These are phyloP conservation scores for Phytophthora palmivora DNA, from an alignment of 352 stramenopile genomes.

Conservation along the genomic window DNA sequence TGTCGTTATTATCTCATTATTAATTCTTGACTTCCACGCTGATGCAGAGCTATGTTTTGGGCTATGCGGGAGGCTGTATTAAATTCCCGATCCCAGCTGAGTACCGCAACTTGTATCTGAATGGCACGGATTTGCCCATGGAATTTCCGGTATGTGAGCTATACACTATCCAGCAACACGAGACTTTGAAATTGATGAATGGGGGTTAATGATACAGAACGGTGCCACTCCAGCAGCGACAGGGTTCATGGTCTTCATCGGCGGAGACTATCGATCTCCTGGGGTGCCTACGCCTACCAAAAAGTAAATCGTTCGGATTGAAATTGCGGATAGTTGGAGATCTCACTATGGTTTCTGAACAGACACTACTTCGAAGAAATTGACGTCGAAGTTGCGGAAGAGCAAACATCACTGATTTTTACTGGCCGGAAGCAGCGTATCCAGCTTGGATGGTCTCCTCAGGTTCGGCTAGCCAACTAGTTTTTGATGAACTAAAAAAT, in stretches of 20 bases:
- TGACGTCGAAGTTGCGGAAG: conserved; percentile 54
- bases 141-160: conserved; percentile 71
- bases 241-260: conserved; percentile 73
- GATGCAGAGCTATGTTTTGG: conserved; percentile 78
- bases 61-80: conserved; percentile 75
- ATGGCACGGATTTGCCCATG: conserved; percentile 78
- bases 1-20: too few relatives aligned
- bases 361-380: conserved; percentile 85
- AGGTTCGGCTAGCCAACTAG: conserved; percentile 43
- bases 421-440: conserved; percentile 70
- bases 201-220: conserved; percentile 48
- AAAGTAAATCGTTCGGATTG: conserved; percentile 37
- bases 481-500: neutral
- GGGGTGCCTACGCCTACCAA: conserved; percentile 50
- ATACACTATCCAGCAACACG: neutral
- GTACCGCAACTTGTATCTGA: conserved; percentile 77
- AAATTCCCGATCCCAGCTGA: conserved; percentile 82
- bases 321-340: neutral
- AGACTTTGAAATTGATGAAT: neutral
- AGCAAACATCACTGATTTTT: conserved; percentile 57
- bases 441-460: conserved; percentile 78
- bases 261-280: conserved; percentile 51
- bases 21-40: too few relatives aligned
- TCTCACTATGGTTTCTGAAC: conserved; percentile 6
- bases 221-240: conserved; percentile 76